Evolutionary conservation across 2,329 filamentous ascomycete species (phyloP).

Genomic region (Hymenoscyphus salicellus): DNA sequence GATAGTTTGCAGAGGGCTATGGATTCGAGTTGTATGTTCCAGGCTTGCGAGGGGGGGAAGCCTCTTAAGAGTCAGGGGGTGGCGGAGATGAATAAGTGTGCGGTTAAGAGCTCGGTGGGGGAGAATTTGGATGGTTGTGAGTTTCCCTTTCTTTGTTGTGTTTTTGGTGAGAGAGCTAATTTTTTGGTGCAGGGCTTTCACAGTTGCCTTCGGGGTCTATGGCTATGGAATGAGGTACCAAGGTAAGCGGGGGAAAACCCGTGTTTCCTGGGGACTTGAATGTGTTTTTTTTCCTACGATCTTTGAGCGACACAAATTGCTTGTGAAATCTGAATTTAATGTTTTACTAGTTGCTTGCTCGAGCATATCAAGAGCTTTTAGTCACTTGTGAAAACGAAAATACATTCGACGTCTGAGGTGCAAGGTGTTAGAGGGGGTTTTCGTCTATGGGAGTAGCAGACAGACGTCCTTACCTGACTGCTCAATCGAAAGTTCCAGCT

Average conservation of each 20-base stretch:
- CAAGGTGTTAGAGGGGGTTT: too few relatives aligned
- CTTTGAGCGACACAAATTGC: not conserved
- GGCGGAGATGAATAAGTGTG: slow-evolving; percentile 10
- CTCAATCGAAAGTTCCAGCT: too few relatives aligned
- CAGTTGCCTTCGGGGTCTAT: not conserved
- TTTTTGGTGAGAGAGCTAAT: not conserved
- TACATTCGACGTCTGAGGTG: too few relatives aligned
- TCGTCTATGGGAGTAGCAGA: too few relatives aligned
- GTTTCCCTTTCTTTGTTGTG: not conserved
- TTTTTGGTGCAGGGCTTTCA: not conserved
- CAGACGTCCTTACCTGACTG: too few relatives aligned
- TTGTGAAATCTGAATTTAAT: not conserved
- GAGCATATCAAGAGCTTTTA: too few relatives aligned
- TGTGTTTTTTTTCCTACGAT: too few relatives aligned
- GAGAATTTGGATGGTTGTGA: slow-evolving; percentile 12
- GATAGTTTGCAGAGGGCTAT: slow-evolving; percentile 9
- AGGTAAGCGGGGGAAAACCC: not conserved
- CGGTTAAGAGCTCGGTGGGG: not conserved
- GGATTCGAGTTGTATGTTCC: slow-evolving; percentile 5
- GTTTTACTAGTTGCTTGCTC: not conserved
- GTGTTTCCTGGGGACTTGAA: too few relatives aligned
- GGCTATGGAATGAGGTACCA: not conserved
- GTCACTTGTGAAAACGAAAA: too few relatives aligned
- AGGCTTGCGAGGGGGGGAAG: slow-evolving; percentile 1
- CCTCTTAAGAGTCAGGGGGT: slow-evolving; percentile 5